Conservation (phyloP, 2,329 filamentous ascomycete genomes). For the Epichloe bromicola region DNA sequence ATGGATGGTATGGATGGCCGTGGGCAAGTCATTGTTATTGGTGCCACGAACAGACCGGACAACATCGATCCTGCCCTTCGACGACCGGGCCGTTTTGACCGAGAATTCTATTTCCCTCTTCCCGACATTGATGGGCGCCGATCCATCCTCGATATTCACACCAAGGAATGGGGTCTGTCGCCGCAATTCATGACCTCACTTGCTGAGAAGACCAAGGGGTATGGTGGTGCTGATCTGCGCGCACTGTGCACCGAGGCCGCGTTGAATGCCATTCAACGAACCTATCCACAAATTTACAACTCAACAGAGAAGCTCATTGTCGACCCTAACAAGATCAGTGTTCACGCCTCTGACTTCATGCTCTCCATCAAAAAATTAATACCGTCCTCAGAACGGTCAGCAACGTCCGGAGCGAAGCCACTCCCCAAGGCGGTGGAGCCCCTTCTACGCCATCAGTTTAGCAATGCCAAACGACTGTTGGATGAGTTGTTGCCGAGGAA, state of each 20-base stretch:
- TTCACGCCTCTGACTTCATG: slow-evolving; percentile 94
- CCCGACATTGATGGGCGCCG: slow-evolving; percentile 70
- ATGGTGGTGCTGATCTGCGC: slow-evolving; percentile 87
- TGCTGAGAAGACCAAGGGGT: slow-evolving; percentile 84
- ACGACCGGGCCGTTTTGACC: slow-evolving; percentile 85
- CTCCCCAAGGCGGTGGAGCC: slow-evolving; percentile 72
- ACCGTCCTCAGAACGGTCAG: slow-evolving; percentile 84
- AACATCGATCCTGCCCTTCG: slow-evolving; percentile 94
- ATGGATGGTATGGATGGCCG: slow-evolving; percentile 99
- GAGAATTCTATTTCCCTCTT: slow-evolving; percentile 95
- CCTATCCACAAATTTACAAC: slow-evolving; percentile 90
- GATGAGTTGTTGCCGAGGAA: slow-evolving; percentile 70
- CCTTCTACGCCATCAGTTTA: slow-evolving; percentile 65
- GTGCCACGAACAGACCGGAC: slow-evolving; percentile 93
- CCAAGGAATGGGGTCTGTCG: slow-evolving; percentile 79
- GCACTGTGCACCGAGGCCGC: slow-evolving; percentile 93
- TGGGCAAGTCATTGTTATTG: slow-evolving; percentile 95
- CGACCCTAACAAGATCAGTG: slow-evolving; percentile 68
- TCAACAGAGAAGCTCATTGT: slow-evolving; percentile 84
- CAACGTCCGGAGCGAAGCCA: slow-evolving; percentile 70
- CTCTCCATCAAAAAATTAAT: slow-evolving; percentile 92
- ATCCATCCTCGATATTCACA: slow-evolving; percentile 89
- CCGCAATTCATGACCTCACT: slow-evolving; percentile 70
- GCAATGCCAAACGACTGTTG: slow-evolving; percentile 53
- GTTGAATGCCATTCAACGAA: slow-evolving; percentile 87